Evolutionary conservation across 495 filamentous ascomycete genomes (phyloP).

Genomic region (Lasiosphaeria miniovina): DNA sequence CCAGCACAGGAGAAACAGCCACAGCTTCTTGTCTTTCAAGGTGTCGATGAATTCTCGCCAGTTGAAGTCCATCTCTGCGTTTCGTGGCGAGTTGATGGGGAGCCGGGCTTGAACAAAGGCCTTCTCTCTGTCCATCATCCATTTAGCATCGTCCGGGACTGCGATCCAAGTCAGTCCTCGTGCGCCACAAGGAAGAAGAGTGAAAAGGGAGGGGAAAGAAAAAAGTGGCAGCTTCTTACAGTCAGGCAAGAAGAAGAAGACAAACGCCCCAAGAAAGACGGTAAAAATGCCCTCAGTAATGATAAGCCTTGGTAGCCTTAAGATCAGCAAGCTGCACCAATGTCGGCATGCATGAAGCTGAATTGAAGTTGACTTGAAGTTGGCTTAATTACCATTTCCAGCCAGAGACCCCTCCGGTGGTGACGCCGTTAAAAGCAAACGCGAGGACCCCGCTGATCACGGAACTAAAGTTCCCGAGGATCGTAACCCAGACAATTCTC

Average conservation of each 20-base stretch:
- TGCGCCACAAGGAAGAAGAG: no score
- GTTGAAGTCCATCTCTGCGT: slow-evolving; percentile 38
- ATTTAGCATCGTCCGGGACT: slow-evolving; percentile 40
- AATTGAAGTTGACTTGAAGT: no score
- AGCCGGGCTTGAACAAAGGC: slow-evolving; percentile 44
- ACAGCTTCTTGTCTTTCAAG: slow-evolving; percentile 6
- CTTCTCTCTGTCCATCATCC: slow-evolving; percentile 41
- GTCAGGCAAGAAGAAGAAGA: slow-evolving; percentile 40
- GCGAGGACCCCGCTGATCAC: slow-evolving; percentile 43
- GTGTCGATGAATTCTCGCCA: slow-evolving; percentile 5
- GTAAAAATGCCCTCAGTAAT: slow-evolving; percentile 40
- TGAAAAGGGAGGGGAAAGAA: neutral
- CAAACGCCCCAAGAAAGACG: slow-evolving; percentile 31
- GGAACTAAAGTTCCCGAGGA: slow-evolving; percentile 32
- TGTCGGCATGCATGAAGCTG: slow-evolving; percentile 25
- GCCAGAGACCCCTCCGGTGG: slow-evolving; percentile 35
- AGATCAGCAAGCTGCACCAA: neutral
- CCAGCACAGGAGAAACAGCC: slow-evolving; percentile 12
- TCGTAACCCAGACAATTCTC: slow-evolving; percentile 21
- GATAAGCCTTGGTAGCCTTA: slow-evolving; percentile 20
- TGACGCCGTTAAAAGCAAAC: slow-evolving; percentile 37
- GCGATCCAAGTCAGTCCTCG: no score
- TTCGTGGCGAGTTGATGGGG: slow-evolving; percentile 38
- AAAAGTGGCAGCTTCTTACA: slow-evolving; percentile 26
- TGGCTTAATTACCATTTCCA: slow-evolving; percentile 35